Evolutionary conservation across 139 green algal genomes (phyloP).

Genomic region (Desmodesmus armatus): DNA sequence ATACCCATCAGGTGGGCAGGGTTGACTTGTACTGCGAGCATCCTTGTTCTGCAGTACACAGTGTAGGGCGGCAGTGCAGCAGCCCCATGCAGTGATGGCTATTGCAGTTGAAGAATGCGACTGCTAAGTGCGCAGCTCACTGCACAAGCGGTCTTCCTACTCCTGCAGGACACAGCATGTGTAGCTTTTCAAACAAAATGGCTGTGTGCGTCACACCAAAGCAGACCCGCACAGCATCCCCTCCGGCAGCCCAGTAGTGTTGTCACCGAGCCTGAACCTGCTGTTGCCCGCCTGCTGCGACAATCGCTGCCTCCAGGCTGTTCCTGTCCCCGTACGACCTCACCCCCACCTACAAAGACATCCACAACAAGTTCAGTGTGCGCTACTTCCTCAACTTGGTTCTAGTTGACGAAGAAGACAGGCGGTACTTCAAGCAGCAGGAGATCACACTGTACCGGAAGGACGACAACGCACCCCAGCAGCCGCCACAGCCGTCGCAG

Average conservation of each 20-base stretch:
- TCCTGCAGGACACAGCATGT: too few species aligned
- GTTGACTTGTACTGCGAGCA: not conserved
- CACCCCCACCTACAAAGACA: conserved; percentile 93
- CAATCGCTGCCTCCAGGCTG: conserved; percentile 85
- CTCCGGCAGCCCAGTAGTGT: too few species aligned
- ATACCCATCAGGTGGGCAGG: conserved; percentile 86
- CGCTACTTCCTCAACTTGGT: conserved; percentile 99
- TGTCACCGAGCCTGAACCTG: not conserved
- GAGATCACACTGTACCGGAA: conserved; percentile 89
- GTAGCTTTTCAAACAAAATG: too few species aligned
- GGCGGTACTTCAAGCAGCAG: conserved; percentile 96
- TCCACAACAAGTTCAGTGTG: conserved; percentile 98
- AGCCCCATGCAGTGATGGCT: too few species aligned
- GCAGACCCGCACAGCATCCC: too few species aligned
- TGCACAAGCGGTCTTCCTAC: too few species aligned
- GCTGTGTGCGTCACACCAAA: too few species aligned
- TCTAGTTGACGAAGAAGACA: conserved; percentile 99
- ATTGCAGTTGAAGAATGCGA: too few species aligned
- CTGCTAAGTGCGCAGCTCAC: too few species aligned
- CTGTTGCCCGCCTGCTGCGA: not conserved
- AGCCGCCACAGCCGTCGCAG: not conserved
- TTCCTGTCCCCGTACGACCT: conserved; percentile 97
- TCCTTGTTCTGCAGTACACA: too few species aligned
- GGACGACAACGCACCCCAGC: conserved; percentile 40
- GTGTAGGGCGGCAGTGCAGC: too few species aligned